These are phyloP conservation scores for Diaporthe citriasiana DNA, from an alignment of 2,329 filamentous ascomycete species.

Conservation along the genomic window DNA sequence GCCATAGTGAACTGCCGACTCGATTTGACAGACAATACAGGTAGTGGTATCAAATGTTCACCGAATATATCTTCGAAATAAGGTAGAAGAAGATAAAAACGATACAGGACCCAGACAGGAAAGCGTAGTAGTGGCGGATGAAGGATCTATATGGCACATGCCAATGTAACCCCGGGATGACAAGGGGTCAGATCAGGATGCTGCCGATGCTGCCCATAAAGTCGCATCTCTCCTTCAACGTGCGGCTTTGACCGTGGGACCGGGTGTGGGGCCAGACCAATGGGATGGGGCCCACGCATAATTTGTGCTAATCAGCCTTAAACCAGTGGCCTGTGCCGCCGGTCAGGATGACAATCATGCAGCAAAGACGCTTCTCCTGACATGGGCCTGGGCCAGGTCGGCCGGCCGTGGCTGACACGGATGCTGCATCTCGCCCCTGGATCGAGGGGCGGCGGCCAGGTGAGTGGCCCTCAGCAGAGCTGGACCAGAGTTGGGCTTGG, in stretches of 20 bases:
- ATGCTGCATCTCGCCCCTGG: conserved; percentile 11
- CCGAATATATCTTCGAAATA: not conserved
- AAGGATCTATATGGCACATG: conserved; percentile 13
- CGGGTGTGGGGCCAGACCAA: conserved; percentile 14
- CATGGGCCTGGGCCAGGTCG: conserved; percentile 17
- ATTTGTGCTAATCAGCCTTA: conserved; percentile 23
- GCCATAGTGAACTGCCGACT: not conserved
- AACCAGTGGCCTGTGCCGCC: conserved; percentile 1
- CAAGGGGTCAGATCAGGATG: conserved; percentile 10
- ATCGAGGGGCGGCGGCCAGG: conserved; percentile 2
- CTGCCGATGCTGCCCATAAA: not conserved
- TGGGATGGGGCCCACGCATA: conserved; percentile 8
- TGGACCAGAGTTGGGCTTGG: not conserved
- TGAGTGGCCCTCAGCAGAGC: not conserved
- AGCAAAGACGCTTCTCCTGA: conserved; percentile 10
- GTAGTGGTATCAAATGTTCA: not conserved
- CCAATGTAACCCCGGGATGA: not conserved
- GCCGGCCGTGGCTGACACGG: conserved; percentile 29
- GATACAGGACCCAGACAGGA: not conserved
- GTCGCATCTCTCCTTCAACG: not conserved
- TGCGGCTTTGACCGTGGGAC: not conserved
- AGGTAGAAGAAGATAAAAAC: not conserved
- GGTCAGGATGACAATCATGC: conserved; percentile 8
- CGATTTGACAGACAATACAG: no score
- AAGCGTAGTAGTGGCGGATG: not conserved